Evolutionary conservation across 441 rosid species (phyloP).

Genomic region (Theobroma grandiflorum): DNA sequence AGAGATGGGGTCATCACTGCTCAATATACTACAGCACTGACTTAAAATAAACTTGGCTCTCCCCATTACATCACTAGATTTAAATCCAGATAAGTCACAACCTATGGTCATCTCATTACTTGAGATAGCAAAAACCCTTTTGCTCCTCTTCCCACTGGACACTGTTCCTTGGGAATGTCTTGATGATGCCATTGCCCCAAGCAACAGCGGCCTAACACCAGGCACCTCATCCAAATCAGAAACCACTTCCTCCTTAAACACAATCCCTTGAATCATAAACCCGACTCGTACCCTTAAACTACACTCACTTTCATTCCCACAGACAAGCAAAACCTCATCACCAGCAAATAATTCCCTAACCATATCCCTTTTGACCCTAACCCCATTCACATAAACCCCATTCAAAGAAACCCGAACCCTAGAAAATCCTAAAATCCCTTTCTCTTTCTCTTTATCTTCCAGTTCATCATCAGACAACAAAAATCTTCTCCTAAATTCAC

Average conservation of each 20-base stretch:
- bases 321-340: constrained; percentile 81
- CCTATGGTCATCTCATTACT: constrained; percentile 36
- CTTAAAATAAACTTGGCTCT: constrained; percentile 53
- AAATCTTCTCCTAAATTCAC: constrained; percentile 52
- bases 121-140: constrained; percentile 72
- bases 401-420: constrained; percentile 52
- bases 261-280: constrained; percentile 57
- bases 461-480: constrained; percentile 37
- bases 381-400: constrained; percentile 75
- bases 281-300: constrained; percentile 50
- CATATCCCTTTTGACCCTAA: constrained; percentile 47
- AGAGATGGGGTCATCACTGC: constrained; percentile 64
- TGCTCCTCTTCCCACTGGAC: constrained; percentile 66
- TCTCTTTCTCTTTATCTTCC: constrained; percentile 37
- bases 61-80: constrained; percentile 38
- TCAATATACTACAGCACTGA: constrained; percentile 63
- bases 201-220: constrained; percentile 33
- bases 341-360: constrained; percentile 59
- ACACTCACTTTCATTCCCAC: constrained; percentile 51
- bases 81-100: constrained; percentile 30
- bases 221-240: constrained; percentile 26
- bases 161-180: constrained; percentile 59
- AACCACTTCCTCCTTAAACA: constrained; percentile 53
- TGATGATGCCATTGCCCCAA: constrained; percentile 39
- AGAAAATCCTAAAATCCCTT: constrained; percentile 34